Base-by-base conservation (phyloP, 2,329 filamentous ascomycete genomes). In the Bipolaris bicolor region DNA sequence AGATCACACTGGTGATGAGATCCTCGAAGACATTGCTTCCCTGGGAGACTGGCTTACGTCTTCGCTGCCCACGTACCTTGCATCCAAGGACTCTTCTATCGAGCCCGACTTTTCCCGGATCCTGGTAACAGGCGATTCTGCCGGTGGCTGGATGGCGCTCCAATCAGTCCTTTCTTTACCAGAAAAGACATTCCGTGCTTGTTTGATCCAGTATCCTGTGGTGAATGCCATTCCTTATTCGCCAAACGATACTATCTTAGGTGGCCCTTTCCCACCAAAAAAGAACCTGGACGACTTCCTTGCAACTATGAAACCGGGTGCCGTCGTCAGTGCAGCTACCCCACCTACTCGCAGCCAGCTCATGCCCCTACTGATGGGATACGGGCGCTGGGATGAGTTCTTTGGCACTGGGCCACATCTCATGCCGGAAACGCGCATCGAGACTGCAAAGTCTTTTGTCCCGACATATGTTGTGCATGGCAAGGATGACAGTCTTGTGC, bases 1-100 rank as follows among this genome's bases (percentile, higher is more conserved):
- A 20, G 82, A 84, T 56, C 72, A 78, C 51, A 79, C 54, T 18
- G 80, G 80, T 33, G 46, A 69, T 2, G 79, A 84, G 15, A 80
- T 83, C 55, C 72, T 83, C 22, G 65, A 76, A 5, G 83, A 85
- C 62, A 57, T 84, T 0, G 51, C 68, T 7, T 58, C 81, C 83
- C 65, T 84, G 80, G 80, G 43, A 18, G 13, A 10, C 26, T 45
- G 43, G 43, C 26, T 45, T 7, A 20, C n/a, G 2, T 13, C 26
- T 45, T 45, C 43, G 16, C 60, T 72, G 7, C 15, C 39, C 18
- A 22, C 39, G 1, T 49, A 51, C n/a, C 16, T 33, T 16, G 43
- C 9, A 61, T 63, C 22, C 52, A 55, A 16, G 46, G 66, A 45
- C 0, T n/a, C 20, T 11, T 46, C 26, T 0, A 7, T 70, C 1